These are phyloP conservation scores for Fusarium succisae DNA, from an alignment of 2,329 filamentous ascomycete species.

Conservation along the genomic window DNA sequence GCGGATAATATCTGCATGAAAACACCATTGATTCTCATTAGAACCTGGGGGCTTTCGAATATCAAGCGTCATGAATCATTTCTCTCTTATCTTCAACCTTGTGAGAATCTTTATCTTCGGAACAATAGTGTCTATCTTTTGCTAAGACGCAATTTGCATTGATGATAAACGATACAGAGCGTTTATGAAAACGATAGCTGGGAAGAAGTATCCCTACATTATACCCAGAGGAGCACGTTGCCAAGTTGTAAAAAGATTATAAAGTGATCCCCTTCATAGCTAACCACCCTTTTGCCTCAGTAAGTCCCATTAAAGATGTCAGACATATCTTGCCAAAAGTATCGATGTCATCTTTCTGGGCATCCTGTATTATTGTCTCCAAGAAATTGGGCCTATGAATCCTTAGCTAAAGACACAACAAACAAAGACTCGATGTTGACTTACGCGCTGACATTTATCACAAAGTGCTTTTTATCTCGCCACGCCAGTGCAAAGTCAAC, in stretches of 20 bases:
- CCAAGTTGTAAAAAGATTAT: not conserved
- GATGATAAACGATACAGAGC: no score
- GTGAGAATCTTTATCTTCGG: no score
- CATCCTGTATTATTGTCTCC: not conserved
- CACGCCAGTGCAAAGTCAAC: not conserved
- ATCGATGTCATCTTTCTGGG: not conserved
- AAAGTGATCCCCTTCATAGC: not conserved
- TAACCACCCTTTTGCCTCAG: slow-evolving; percentile 1
- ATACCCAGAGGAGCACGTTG: no score
- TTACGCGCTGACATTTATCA: not conserved
- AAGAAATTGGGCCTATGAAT: not conserved
- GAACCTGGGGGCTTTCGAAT: no score
- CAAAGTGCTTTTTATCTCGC: not conserved
- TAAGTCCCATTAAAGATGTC: not conserved
- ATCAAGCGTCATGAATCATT: no score
- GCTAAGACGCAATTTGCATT: no score
- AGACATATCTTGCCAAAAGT: not conserved
- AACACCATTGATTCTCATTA: no score
- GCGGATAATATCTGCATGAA: no score
- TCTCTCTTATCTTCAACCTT: no score
- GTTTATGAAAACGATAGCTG: no score
- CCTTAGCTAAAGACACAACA: not conserved
- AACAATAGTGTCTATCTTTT: no score
- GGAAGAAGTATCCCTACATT: accelerated
- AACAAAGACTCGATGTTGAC: accelerated